phyloP scores from a whole-genome alignment of 1,284 basidiomycete species.

The Apiotrichum siamense region DNA sequence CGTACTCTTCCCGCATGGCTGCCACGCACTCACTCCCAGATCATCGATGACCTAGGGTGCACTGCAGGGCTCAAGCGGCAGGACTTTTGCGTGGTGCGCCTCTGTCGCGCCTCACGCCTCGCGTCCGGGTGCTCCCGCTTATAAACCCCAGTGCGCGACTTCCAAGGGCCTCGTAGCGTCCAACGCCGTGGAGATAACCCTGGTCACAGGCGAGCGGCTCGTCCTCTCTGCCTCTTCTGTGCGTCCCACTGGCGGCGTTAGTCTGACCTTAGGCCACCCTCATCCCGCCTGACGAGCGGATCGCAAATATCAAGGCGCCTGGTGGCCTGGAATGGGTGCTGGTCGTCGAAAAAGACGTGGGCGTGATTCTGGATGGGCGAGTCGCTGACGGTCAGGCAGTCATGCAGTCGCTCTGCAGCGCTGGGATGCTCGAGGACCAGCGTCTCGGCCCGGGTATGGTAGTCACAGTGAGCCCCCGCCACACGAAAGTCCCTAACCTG shows the following conservation, averaged over 20 bases:
- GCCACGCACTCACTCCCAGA: conserved; percentile 49
- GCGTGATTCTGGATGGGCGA: fast-evolving
- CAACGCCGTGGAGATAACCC: conserved; percentile 55
- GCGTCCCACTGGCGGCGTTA: conserved; percentile 7
- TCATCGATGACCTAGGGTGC: conserved; percentile 80
- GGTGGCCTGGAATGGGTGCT: conserved; percentile 65
- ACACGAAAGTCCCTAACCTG: conserved; percentile 4
- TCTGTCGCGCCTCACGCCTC: too few species aligned
- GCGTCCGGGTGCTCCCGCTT: background rate
- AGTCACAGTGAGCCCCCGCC: conserved; percentile 32
- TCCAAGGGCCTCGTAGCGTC: conserved; percentile 80
- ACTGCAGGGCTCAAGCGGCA: conserved; percentile 66
- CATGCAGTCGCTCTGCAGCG: conserved; percentile 69
- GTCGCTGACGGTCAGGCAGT: conserved; percentile 58
- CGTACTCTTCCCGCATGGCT: too few species aligned
- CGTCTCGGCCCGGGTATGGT: conserved; percentile 32
- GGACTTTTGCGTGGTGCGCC: conserved; percentile 69
- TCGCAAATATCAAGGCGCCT: conserved; percentile 56
- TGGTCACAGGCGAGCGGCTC: conserved; percentile 56
- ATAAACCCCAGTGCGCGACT: conserved; percentile 61
- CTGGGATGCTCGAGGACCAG: conserved; percentile 52
- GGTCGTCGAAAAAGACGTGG: conserved; percentile 84
- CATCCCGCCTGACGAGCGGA: conserved; percentile 68
- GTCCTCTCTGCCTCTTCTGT: conserved; percentile 56
- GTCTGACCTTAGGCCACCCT: conserved; percentile 56